Evolutionary conservation across 768 basidiomycete genomes (phyloP).

Genomic region (Leccinum broughii): DNA sequence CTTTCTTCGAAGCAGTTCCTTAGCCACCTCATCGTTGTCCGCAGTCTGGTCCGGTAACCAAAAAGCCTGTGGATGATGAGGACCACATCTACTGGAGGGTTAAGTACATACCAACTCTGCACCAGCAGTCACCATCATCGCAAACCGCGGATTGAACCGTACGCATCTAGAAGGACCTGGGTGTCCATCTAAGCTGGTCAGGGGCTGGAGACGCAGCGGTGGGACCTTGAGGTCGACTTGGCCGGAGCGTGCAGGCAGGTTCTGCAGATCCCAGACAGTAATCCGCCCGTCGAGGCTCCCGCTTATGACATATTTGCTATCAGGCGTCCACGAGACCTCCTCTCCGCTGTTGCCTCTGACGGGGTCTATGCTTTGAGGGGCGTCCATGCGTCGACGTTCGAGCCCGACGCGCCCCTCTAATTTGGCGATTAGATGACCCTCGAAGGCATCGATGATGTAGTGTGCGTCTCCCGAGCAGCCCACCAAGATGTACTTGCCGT

Average conservation of each 20-base stretch:
- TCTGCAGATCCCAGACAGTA: slow-evolving; percentile 83
- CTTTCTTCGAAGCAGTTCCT: slow-evolving; percentile 64
- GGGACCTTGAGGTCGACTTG: slow-evolving; percentile 54
- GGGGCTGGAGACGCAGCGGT: slow-evolving; percentile 51
- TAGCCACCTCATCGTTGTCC: slow-evolving; percentile 70
- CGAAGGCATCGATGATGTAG: slow-evolving; percentile 91
- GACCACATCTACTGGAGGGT: neutral
- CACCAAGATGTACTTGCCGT: slow-evolving; percentile 86
- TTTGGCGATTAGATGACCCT: slow-evolving; percentile 79
- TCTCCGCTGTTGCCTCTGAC: slow-evolving; percentile 84
- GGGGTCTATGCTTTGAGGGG: slow-evolving; percentile 62
- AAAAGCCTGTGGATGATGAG: slow-evolving; percentile 48
- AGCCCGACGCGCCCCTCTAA: slow-evolving; percentile 84
- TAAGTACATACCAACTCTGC: slow-evolving; percentile 68
- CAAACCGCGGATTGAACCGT: slow-evolving; percentile 83
- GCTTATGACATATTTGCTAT: slow-evolving; percentile 86
- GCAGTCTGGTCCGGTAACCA: slow-evolving; percentile 68
- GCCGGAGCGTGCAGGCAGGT: slow-evolving; percentile 52
- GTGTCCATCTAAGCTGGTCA: slow-evolving; percentile 69
- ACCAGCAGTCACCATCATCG: slow-evolving; percentile 87
- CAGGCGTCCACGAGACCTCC: slow-evolving; percentile 92
- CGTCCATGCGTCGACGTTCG: slow-evolving; percentile 59
- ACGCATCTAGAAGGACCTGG: slow-evolving; percentile 84
- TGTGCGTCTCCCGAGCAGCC: slow-evolving; percentile 93
- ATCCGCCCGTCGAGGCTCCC: slow-evolving; percentile 86